A percentile compares a stretch with the other conserved stretches of the same genome.
Evolutionary conservation across 2,329 filamentous ascomycete species (phyloP).

Genomic region (Colletotrichum australisinense): DNA sequence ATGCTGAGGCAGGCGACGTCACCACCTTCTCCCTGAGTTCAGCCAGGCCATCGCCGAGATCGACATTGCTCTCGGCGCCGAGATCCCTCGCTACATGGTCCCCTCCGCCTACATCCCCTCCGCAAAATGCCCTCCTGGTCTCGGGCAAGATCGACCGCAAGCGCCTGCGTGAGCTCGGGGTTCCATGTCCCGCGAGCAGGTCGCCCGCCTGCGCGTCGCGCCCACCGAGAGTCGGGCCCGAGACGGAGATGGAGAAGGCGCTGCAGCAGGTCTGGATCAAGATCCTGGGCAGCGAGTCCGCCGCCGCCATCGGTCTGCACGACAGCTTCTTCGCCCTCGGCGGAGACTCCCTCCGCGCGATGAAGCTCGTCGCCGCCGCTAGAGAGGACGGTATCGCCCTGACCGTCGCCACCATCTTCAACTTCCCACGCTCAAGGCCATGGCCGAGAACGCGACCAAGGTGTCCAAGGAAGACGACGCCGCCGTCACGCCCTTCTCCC

Average conservation of each 20-base stretch:
- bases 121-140: constrained; percentile 58
- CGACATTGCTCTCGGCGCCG: constrained; percentile 45
- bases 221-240: constrained; percentile 47
- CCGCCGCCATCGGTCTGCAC: constrained; percentile 46
- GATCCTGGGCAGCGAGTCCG: constrained; percentile 48
- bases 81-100: constrained; percentile 59
- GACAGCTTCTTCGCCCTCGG: constrained; percentile 61
- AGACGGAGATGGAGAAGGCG: constrained; percentile 51
- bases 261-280: constrained; percentile 51
- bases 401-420: constrained; percentile 59
- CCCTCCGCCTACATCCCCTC: constrained; percentile 58
- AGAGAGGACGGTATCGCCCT: constrained; percentile 51
- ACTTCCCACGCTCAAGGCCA: constrained; percentile 54
- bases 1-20: constrained; percentile 36
- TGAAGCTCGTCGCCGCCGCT: constrained; percentile 60
- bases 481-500: constrained; percentile 48
- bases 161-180: constrained; percentile 57
- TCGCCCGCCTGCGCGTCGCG: constrained; percentile 47
- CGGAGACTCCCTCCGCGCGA: constrained; percentile 64
- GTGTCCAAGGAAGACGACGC: constrained; percentile 35
- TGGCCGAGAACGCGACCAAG: constrained; percentile 51
- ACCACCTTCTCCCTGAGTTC: constrained; percentile 47
- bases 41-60: constrained; percentile 44
- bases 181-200: constrained; percentile 53
- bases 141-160: constrained; percentile 63